These are phyloP conservation scores for Naganishia randhawae DNA, from an alignment of 768 basidiomycete genomes.

Conservation along the genomic window DNA sequence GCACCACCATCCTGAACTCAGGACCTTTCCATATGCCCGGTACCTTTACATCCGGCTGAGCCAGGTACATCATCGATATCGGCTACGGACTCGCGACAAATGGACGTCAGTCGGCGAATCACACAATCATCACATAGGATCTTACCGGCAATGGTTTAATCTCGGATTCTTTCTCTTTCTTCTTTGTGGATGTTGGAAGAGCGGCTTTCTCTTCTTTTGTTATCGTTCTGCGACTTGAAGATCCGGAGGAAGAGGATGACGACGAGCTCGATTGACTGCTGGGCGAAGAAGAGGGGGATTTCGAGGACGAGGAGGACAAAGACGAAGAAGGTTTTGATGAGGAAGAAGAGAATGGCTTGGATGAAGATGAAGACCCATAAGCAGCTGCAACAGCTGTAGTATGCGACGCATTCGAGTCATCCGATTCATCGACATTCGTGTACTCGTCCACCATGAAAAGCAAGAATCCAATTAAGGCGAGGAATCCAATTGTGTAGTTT, in stretches of 20 bases:
- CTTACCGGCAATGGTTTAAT: conserved; percentile 5
- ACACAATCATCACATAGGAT: too few species aligned
- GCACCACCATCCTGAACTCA: background rate
- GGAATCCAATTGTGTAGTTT: conserved; percentile 10
- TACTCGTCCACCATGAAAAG: conserved; percentile 17
- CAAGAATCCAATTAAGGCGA: conserved; percentile 8
- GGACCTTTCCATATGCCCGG: conserved; percentile 10
- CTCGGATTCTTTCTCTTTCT: background rate
- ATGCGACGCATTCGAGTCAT: background rate
- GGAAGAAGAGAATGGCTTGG: background rate
- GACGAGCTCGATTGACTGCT: background rate
- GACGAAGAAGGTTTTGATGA: background rate
- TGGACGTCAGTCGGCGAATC: too few species aligned
- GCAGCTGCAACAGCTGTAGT: too few species aligned
- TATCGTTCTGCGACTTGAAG: conserved; percentile 1
- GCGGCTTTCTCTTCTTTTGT: conserved; percentile 16
- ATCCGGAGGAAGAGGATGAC: background rate
- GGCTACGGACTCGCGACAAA: background rate
- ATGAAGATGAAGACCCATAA: background rate
- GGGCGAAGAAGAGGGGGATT: background rate
- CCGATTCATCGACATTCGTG: background rate
- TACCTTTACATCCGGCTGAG: conserved; percentile 12
- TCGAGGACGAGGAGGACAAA: background rate
- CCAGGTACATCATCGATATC: conserved; percentile 11
- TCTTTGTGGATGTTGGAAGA: background rate